Evolutionary conservation across 495 filamentous ascomycete genomes (phyloP), one percentile per base, ranked within the genome.

Genomic region (Neurospora sp.): DNA sequence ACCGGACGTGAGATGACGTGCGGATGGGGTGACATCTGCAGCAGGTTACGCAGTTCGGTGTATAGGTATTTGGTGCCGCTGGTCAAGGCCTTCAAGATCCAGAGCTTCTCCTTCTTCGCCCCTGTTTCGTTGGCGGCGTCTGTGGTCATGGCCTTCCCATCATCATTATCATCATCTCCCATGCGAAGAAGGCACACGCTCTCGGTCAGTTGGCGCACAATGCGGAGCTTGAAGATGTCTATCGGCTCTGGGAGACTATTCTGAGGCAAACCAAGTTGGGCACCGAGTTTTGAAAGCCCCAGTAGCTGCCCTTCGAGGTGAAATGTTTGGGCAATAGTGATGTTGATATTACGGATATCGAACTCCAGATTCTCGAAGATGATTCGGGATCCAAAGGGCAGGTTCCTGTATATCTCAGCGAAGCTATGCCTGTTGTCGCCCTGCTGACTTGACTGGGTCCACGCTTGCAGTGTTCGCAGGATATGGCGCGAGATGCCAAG

Each of bases 11-110:
- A 66, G 20, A 87, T 82, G 46, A 86, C 70, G 71, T 87, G 83
- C 10, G 78, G 77, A 73, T 87, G 83, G 9, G 82, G 78, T 27
- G 81, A 78, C 69, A 86, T 78, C 11, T 73, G 79, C 71, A 85
- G 80, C 7, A 87, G 80, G 27, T 83, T 84, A 48, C 80, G 81
- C 46, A 87, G 76, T 72, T 87, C 85, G 72, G 82, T 81, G 74
- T 85, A 86, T 16, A 87, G 74, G 71, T 84, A 86, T 73, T 85
- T 85, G 44, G 83, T 82, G 73, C 79, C 80, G 74, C 84, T 86
- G 12, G 84, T 83, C 76, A 86, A 73, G 16, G 84, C 84, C 72
- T 87, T 87, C 77, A 87, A 78, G 73, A 86, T 83, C 82, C 79
- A 85, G 5, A 83, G 74, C 71, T 79, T 75, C 66, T 54, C 27